Percentiles rank a stretch among this genome's conserved stretches.
Conservation (phyloP, 2,329 filamentous ascomycete genomes). For the Sporothrix schenckii region DNA sequence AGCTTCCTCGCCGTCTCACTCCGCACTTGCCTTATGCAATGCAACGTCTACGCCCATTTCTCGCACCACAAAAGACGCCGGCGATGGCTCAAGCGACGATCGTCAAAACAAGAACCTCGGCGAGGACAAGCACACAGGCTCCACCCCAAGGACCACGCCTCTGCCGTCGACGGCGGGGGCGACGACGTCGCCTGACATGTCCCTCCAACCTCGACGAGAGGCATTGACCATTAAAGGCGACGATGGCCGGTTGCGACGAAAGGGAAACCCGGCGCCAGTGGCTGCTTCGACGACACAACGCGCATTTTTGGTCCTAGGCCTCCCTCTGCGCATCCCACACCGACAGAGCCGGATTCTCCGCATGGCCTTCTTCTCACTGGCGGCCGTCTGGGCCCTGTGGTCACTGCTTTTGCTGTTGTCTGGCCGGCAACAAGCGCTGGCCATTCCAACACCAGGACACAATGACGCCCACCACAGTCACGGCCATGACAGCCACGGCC, state of each 20-base stretch:
- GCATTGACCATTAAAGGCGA: constrained; percentile 11
- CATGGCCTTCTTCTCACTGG: constrained; percentile 17
- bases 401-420: constrained; percentile 8
- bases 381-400: constrained; percentile 23
- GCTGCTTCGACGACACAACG: neutral
- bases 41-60: neutral
- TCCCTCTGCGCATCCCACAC: neutral
- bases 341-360: constrained; percentile 11
- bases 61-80: neutral
- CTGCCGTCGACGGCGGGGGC: neutral
- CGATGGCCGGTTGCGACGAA: neutral
- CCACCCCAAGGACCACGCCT: neutral
- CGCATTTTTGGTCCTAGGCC: neutral
- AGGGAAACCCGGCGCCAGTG: neutral
- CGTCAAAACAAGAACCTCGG: neutral
- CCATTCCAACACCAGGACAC: constrained; percentile 2
- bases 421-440: neutral
- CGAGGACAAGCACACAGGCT: neutral
- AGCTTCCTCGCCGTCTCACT: neutral
- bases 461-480: neutral
- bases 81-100: neutral
- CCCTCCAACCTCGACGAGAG: neutral
- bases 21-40: neutral
- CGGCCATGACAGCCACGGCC: neutral
- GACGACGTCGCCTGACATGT: neutral